Evolutionary conservation across 768 basidiomycete species (phyloP), one percentile per base, ranked within the genome.

Genomic region (Auriscalpium microsporum): DNA sequence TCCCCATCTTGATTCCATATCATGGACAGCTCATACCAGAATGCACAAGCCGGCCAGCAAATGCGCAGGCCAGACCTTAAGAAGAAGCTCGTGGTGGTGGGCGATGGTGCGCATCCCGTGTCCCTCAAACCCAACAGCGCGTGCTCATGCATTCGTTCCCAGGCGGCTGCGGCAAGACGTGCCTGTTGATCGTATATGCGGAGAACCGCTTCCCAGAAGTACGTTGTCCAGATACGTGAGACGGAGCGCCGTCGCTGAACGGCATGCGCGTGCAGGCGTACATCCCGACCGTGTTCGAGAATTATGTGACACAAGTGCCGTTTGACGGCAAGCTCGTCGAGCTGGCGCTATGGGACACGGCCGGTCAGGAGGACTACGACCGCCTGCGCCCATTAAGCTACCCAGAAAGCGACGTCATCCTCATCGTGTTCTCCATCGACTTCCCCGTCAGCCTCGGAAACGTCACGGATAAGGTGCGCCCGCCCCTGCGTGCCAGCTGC

Each of bases 271-370:
- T 57, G 44, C 66, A 95, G 92, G 83, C 90, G 35, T 94, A 94
- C 69, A 85, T 93, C 63, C 93, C 92, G 34, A 94, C 92, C 19
- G 92, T 94, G 10, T 94, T 94, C 68, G 92, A 94, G 71, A 94
- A 92, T 78, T 94, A 93, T 65, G 89, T 92, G 54, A 91, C 89
- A 11, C 84, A 88, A 60, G 87, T 94, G 38, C 75, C 82, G 49
- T 91, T 87, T 64, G 92, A 94, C 23, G 85, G 87, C 54, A 94
- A 93, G 71, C 75, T 89, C 17, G 84, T 99, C 58, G 92, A 96
- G 66, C 80, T 99, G 45, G 95, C 96, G n/a, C 77, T 99, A 16
- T 99, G 95, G 93, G 94, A 97, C 71, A 97, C 94, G 1, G 94
- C 94, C 1, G 94, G 94, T 28, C 94, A 96, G 69, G 94, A 97